Evolutionary conservation across 1,284 basidiomycete genomes (phyloP), one percentile per base, ranked within the genome.

Genomic region (Sphaerobolus stellatus): DNA sequence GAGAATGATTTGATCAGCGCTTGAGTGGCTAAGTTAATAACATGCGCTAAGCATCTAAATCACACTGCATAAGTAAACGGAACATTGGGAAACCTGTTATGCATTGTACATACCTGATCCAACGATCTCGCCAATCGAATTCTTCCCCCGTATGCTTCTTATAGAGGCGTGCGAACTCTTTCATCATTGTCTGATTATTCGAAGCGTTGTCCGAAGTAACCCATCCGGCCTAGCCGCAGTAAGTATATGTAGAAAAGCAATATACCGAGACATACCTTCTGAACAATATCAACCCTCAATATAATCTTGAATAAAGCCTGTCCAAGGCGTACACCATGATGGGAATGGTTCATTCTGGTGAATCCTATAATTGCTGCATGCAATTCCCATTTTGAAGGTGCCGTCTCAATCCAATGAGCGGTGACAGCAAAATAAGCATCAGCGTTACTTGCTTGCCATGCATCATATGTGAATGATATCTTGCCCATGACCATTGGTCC

Each of bases 351-450:
- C 41, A 75, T 52, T 18, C 58, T 61, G 1, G 59, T 63, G 50
- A 75, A 75, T 0, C 72, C 70, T 8, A 72, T 58, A 8, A 76
- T 60, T 1, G 67, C 66, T 45, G 55, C 58, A 8, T 66, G 34
- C 1, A 66, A 53, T 25, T 56, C 56, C 71, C 71, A 72, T 3
- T 53, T 55, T 0, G 57, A 54, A 18, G 44, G 20, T 2, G 4
- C 25, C 50, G 69, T 68, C 46, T 75, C 67, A 29, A 70, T 70
- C 71, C 71, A 76, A 54, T 70, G 69, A 0, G 65, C 69, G 2
- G 68, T 72, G 9, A 69, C 68, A 1, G 65, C 67, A 57, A 70
- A 72, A 46, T 74, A 75, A 2, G 61, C 61, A 47, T 75, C 73
- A 0, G 58, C 51, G 56, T 73, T 75, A 4, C 50, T 54, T 5